Percentiles rank a stretch among this genome's conserved stretches.
Evolutionary conservation across 352 stramenopile species (phyloP).

Genomic region (Globisporangium solare): DNA sequence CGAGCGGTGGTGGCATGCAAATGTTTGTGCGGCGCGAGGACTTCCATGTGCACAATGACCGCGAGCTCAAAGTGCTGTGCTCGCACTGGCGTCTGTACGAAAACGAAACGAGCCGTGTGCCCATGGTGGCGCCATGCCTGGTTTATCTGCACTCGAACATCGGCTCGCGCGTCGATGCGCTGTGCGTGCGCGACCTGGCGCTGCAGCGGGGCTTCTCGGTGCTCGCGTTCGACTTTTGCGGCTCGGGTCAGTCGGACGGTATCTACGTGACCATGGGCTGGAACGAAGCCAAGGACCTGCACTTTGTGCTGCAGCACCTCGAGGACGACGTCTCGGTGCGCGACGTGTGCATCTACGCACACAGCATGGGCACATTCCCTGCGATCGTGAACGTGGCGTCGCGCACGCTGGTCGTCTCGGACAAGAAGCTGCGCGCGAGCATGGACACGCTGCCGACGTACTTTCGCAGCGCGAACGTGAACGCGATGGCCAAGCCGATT

Average conservation of each 20-base stretch:
- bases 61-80: conserved; percentile 56
- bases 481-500: conserved; percentile 55
- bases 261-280: conserved; percentile 86
- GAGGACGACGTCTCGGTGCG: conserved; percentile 44
- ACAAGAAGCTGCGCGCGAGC: conserved; percentile 45
- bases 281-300: conserved; percentile 74
- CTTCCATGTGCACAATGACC: conserved; percentile 69
- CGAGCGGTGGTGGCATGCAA: no score
- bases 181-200: conserved; percentile 59
- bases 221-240: conserved; percentile 78
- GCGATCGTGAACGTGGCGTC: conserved; percentile 73
- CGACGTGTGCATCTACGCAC: conserved; percentile 67
- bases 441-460: conserved; percentile 53
- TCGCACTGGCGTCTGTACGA: conserved; percentile 74
- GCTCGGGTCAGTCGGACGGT: conserved; percentile 70
- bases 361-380: conserved; percentile 81
- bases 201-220: conserved; percentile 73
- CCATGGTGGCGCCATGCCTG: conserved; percentile 42
- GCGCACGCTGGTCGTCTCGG: conserved; percentile 36
- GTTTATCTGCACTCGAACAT: conserved; percentile 86
- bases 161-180: conserved; percentile 60
- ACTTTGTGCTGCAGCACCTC: conserved; percentile 59
- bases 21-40: conserved; percentile 34
- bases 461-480: conserved; percentile 38
- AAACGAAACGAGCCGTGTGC: conserved; percentile 10